Base-by-base conservation (phyloP, 371 early-diverging fungal species). In the Rhizomucor pusillus region DNA sequence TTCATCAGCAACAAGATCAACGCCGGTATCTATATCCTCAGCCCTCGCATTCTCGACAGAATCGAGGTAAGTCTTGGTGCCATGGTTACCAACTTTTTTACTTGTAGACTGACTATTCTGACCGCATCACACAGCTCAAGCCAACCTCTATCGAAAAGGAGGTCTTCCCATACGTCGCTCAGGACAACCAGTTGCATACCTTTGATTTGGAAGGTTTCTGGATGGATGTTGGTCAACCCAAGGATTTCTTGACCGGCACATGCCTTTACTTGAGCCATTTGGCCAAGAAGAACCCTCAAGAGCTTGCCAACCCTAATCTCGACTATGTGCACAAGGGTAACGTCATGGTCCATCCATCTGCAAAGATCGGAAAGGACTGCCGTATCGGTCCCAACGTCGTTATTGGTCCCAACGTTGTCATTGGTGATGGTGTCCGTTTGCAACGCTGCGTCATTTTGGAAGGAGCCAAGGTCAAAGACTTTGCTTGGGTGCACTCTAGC, bases 211-310 rank as follows among this genome's bases (percentile, higher is more conserved):
- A 95, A 50, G 99, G 99, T 53, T 99, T 92, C 87, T 99, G 99
- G 99, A 97, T 96, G 97, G 99, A 99, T 66, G 99, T 99, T 51
- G 99, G 99, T 36, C 99, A 99, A 78, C 99, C 99, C 57, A 93
- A 92, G 71, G 99, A 99, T 72, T 99, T 93, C 73, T 80, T 99
- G 63, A 91, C 89, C 4, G 99, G 98, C 44, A 95, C 95, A 29
- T 90, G 91, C 60, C 84, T 99, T 58, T 99, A 96, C 71, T 86
- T 99, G 50, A 70, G 88, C 35, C 90, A 91, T 57, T 61, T 94
- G 52, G 74, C 88, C 60, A 88, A 93, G 75, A 79, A 78, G 64
- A 68, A 75, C 20, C 93, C 95, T 39, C 77, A 86, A 47, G 66
- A 76, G 35, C 73, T 96, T 43, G 88, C 89, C 40, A 79, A 88